A percentile compares a stretch with the other conserved stretches of the same genome.
phyloP scores from a whole-genome alignment of 768 basidiomycete species.

The Fistulinella prunicolor region DNA sequence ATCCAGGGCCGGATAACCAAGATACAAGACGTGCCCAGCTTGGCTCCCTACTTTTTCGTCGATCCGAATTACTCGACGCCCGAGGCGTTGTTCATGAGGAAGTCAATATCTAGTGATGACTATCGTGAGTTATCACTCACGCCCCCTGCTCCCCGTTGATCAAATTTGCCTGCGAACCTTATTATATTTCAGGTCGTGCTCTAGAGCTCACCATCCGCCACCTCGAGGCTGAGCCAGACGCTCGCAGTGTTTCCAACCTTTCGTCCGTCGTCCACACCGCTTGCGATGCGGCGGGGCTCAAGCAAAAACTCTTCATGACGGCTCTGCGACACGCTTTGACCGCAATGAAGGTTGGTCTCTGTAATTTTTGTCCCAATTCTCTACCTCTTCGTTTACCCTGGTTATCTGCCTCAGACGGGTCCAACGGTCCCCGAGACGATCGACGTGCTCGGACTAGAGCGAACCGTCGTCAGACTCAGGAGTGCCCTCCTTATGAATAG shows the following conservation, averaged over 20 bases:
- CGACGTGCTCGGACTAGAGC: constrained; percentile 35
- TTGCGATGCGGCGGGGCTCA: constrained; percentile 37
- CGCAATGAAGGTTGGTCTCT: constrained; percentile 68
- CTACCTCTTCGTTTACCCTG: background rate
- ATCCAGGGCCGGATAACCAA: constrained; percentile 65
- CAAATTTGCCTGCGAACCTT: too few relatives aligned
- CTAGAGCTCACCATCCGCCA: constrained; percentile 4
- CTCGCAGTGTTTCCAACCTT: constrained; percentile 23
- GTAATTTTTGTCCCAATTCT: background rate
- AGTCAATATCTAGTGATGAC: constrained; percentile 37
- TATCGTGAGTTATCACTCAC: constrained; percentile 55
- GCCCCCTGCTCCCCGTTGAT: too few relatives aligned
- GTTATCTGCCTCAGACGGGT: constrained; percentile 32
- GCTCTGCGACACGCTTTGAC: constrained; percentile 75
- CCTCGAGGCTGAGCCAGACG: constrained; percentile 3
- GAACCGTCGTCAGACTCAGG: constrained; percentile 19
- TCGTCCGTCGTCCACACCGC: constrained; percentile 42
- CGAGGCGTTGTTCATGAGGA: constrained; percentile 54
- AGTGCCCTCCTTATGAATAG: constrained; percentile 2
- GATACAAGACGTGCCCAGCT: constrained; percentile 63
- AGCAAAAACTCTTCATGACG: constrained; percentile 62
- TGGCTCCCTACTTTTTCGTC: constrained; percentile 77
- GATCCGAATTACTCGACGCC: constrained; percentile 57
- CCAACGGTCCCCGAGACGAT: constrained; percentile 42
- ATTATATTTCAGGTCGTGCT: constrained; percentile 4